Evolutionary conservation across 257 asterid genomes (phyloP).

Genomic region (Galeopsis tetrahit): DNA sequence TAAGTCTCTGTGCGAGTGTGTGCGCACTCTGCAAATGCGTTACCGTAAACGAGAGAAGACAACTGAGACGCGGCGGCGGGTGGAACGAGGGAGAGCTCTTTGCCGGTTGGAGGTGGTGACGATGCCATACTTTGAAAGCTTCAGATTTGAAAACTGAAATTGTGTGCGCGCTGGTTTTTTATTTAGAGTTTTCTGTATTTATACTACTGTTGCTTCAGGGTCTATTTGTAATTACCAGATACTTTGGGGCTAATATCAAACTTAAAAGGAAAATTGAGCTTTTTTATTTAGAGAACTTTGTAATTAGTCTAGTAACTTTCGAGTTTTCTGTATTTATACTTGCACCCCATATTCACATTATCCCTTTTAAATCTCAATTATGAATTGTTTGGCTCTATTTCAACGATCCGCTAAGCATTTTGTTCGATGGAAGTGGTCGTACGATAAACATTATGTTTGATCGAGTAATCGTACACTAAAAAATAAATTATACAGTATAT

Average conservation of each 20-base stretch:
- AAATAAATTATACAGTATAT: too few relatives aligned
- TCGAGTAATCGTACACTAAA: too few relatives aligned
- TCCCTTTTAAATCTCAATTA: too few relatives aligned
- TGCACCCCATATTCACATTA: too few relatives aligned
- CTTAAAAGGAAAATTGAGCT: not conserved
- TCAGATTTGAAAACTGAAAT: conserved; percentile 26
- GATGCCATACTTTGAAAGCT: conserved; percentile 45
- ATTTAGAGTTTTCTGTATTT: conserved; percentile 18
- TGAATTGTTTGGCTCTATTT: too few relatives aligned
- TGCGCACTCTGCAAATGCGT: conserved; percentile 20
- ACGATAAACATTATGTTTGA: too few relatives aligned
- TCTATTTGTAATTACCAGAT: conserved; percentile 1
- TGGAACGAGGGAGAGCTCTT: conserved; percentile 40
- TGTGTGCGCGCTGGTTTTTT: conserved; percentile 31
- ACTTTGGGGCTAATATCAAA: conserved; percentile 18
- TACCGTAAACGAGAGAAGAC: conserved; percentile 72
- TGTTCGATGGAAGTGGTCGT: too few relatives aligned
- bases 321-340: too few relatives aligned
- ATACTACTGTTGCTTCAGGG: conserved; percentile 11
- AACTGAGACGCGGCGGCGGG: conserved; percentile 65
- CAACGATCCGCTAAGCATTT: too few relatives aligned
- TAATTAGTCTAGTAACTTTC: too few relatives aligned
- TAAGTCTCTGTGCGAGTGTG: not conserved
- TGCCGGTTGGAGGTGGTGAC: conserved; percentile 49
- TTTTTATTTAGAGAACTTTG: too few relatives aligned